These are phyloP conservation scores for Suillus bovinus DNA, from an alignment of 768 basidiomycete species.

Conservation along the genomic window DNA sequence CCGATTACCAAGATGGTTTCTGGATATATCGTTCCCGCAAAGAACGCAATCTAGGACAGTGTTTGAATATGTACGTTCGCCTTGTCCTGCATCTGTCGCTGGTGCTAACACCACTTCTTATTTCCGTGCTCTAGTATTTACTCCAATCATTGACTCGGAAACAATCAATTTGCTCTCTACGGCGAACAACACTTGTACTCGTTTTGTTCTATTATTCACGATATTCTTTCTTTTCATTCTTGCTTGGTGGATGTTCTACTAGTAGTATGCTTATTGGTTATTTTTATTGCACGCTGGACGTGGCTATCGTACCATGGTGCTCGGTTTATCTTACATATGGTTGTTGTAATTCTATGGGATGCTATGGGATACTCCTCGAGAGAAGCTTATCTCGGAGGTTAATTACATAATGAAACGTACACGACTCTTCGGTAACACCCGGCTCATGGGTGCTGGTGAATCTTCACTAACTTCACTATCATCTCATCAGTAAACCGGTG, in stretches of 20 bases:
- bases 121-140: not conserved
- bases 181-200: not conserved
- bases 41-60: no score
- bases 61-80: not conserved
- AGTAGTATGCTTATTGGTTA: not conserved
- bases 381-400: no score
- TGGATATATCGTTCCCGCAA: not conserved
- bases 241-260: not conserved
- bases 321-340: no score
- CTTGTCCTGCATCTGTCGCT: not conserved
- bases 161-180: not conserved
- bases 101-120: not conserved
- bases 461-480: no score
- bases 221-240: not conserved
- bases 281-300: not conserved
- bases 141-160: no score
- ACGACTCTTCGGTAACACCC: no score
- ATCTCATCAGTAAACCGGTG: no score
- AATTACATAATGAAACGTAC: no score
- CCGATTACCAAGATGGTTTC: fast-evolving
- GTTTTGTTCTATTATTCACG: not conserved
- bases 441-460: no score
- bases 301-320: no score
- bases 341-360: no score
- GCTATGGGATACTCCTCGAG: no score